These are phyloP conservation scores for Saccharomyces hybrid DNA, from an alignment of 1,139 yeast species.

Conservation along the genomic window DNA sequence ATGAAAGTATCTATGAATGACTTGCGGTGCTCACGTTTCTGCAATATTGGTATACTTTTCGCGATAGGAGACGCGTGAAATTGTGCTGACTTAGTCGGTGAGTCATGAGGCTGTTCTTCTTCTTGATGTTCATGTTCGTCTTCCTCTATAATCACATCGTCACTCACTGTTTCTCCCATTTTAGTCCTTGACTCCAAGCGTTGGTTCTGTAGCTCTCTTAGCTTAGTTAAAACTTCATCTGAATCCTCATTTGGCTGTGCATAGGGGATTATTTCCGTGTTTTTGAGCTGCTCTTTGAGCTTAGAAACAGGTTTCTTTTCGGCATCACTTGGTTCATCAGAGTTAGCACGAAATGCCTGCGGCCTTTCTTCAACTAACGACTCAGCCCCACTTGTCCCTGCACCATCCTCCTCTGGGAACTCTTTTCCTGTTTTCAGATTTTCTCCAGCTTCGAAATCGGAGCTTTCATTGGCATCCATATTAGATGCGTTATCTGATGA, in stretches of 20 bases:
- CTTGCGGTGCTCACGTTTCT: slow-evolving; percentile 15
- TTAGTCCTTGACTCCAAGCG: background rate
- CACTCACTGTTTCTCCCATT: background rate
- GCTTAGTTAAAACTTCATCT: background rate
- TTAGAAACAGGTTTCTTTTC: slow-evolving; percentile 2
- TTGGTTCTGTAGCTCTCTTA: background rate
- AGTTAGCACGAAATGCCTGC: background rate
- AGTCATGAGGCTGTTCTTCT: slow-evolving; percentile 1
- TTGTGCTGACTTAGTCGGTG: background rate
- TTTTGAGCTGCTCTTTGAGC: slow-evolving; percentile 2
- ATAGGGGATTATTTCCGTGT: background rate
- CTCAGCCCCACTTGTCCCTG: background rate
- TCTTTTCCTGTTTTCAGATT: background rate
- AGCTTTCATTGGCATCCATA: slow-evolving; percentile 1
- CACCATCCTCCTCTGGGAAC: background rate
- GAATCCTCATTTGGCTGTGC: background rate
- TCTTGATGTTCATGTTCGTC: slow-evolving; percentile 12
- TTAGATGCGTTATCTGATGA: background rate
- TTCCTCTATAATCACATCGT: slow-evolving; percentile 13
- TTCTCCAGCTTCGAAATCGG: background rate
- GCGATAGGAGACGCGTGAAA: background rate
- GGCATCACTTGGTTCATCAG: slow-evolving; percentile 1
- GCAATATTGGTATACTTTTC: slow-evolving; percentile 15
- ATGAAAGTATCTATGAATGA: slow-evolving; percentile 24
- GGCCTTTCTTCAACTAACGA: background rate